Evolutionary conservation across 2,329 filamentous ascomycete species (phyloP), one percentile per base, ranked within the genome.

Genomic region (Coniochaeta hoffmannii): DNA sequence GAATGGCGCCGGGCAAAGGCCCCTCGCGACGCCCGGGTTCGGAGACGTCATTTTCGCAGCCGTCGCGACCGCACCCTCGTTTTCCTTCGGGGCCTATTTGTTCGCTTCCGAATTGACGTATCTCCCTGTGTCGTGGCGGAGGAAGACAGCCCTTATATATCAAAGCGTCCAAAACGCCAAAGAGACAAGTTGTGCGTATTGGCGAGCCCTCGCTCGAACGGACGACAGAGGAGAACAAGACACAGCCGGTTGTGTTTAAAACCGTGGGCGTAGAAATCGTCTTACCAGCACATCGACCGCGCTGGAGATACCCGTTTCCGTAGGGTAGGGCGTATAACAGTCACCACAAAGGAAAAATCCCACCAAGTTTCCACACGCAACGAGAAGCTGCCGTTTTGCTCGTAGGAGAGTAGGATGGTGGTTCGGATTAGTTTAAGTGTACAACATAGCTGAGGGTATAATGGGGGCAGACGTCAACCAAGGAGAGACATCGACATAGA

Each of bases 1-100:
- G 52, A 65, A 65, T 2, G 63, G 63, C 31, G 34, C 4, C 4
- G 62, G 62, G 31, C 61, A 64, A 19, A 15, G n/a, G 54, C 32
- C 46, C 46, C 46, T 55, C n/a, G 32, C 49, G 44, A 52, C 50
- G 28, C 36, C 24, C 15, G 41, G 24, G 22, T 46, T 46, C 36
- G 36, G 36, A 41, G 41, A 26, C 22, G 41, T 28, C 41, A 46
- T 46, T 15, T 12, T 28, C 12, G 22, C 41, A 28, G 9, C 24
- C 22, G 41, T 12, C 2, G 19, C 12, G 24, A n/a, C n/a, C n/a
- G n/a, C n/a, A n/a, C n/a, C n/a, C n/a, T 46, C 3, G 6, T 4
- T 41, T 6, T 46, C 12, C 11, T n/a, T 10, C 15, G 5, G 26
- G 24, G 24, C 22, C 12, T 12, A 11, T 28, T 15, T 3, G 22